Percentiles rank a stretch among this genome's conserved stretches.
These are phyloP conservation scores for Neopestalotiopsis sp. DNA, from an alignment of 2,329 filamentous ascomycete genomes.

Conservation along the genomic window DNA sequence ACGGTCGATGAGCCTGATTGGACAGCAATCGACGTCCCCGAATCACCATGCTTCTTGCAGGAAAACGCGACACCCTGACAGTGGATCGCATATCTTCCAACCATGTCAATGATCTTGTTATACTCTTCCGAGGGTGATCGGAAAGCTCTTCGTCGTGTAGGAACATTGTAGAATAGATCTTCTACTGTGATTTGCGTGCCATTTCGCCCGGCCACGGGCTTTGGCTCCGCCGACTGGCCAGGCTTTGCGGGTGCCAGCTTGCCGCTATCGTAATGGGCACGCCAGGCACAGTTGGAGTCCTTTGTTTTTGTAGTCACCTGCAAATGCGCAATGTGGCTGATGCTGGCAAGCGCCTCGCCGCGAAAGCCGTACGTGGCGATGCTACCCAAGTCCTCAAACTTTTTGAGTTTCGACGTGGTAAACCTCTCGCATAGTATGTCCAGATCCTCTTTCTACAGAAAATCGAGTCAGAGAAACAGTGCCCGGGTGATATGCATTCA, in stretches of 20 bases:
- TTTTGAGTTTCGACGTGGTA: constrained; percentile 93
- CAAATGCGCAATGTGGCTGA: constrained; percentile 96
- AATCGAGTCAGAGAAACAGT: background rate
- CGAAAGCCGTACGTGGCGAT: constrained; percentile 98
- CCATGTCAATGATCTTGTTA: constrained; percentile 95
- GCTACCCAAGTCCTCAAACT: constrained; percentile 87
- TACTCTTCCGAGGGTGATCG: constrained; percentile 93
- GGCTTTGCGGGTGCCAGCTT: constrained; percentile 84
- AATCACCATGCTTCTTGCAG: constrained; percentile 94
- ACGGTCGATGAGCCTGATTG: constrained; percentile 73
- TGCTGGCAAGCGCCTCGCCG: constrained; percentile 94
- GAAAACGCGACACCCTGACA: constrained; percentile 91
- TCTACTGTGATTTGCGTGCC: constrained; percentile 97
- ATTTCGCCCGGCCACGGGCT: constrained; percentile 82
- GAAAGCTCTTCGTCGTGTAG: constrained; percentile 86
- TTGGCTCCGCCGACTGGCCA: constrained; percentile 85
- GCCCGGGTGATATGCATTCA: background rate
- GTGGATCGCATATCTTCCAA: constrained; percentile 92
- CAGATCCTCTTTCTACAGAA: constrained; percentile 80
- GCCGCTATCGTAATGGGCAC: constrained; percentile 85
- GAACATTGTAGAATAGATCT: constrained; percentile 96
- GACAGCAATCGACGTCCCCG: constrained; percentile 81
- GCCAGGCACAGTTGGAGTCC: constrained; percentile 87
- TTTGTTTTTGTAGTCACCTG: constrained; percentile 94
- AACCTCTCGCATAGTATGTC: constrained; percentile 93